Conservation (phyloP, 805 yeast species). For the Candida nonsorbophila region DNA sequence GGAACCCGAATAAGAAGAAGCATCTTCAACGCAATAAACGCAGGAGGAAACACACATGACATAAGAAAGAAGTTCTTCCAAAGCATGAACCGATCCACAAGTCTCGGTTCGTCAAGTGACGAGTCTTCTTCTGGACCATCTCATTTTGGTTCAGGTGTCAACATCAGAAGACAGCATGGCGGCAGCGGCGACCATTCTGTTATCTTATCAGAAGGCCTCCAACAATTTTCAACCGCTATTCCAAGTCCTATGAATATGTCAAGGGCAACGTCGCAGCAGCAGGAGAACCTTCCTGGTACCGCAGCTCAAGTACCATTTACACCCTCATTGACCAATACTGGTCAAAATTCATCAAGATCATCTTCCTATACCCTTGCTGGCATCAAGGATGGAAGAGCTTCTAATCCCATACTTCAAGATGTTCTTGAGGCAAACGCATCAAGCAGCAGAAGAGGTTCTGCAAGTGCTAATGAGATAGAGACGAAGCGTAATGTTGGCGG, state of each 20-base stretch:
- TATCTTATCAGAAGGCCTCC: slow-evolving; percentile 23
- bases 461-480: slow-evolving; percentile 38
- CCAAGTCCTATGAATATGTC: slow-evolving; percentile 5
- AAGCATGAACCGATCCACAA: slow-evolving; percentile 18
- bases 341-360: slow-evolving; percentile 7
- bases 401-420: slow-evolving; percentile 25
- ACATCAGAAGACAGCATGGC: slow-evolving; percentile 1
- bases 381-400: slow-evolving; percentile 21
- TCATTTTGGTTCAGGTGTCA: slow-evolving; percentile 13
- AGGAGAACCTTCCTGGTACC: slow-evolving; percentile 2
- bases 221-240: not conserved
- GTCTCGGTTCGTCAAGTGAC: slow-evolving; percentile 21
- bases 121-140: slow-evolving; percentile 17
- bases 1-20: slow-evolving; percentile 58
- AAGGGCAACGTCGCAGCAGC: slow-evolving; percentile 2
- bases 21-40: slow-evolving; percentile 37
- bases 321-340: slow-evolving; percentile 6
- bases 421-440: slow-evolving; percentile 22
- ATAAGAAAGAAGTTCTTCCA: slow-evolving; percentile 14
- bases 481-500: slow-evolving; percentile 43
- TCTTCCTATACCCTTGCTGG: slow-evolving; percentile 18
- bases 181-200: slow-evolving; percentile 17
- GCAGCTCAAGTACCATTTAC: slow-evolving; percentile 9
- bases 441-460: slow-evolving; percentile 24
- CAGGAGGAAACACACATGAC: slow-evolving; percentile 21